These are phyloP conservation scores for Yarrowia phangngaensis DNA, from an alignment of 805 yeast species.

Conservation along the genomic window DNA sequence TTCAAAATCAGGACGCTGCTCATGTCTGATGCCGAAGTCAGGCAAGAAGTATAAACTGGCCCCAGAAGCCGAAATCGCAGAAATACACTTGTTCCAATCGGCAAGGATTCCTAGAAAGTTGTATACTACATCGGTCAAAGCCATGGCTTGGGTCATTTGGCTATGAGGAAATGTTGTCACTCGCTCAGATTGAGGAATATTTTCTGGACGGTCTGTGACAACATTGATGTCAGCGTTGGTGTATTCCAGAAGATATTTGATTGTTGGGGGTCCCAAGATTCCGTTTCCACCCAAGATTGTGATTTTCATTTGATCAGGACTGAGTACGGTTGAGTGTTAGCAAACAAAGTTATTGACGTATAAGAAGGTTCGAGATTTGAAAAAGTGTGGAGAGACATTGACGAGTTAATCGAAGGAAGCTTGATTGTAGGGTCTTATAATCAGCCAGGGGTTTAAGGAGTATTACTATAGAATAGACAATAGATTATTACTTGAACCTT, in stretches of 20 bases:
- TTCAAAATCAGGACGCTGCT: constrained; percentile 12
- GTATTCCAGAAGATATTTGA: constrained; percentile 1
- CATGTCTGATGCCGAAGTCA: constrained; percentile 9
- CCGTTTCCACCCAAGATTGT: constrained; percentile 15
- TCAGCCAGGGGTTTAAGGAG: too few relatives aligned
- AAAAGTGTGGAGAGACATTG: too few relatives aligned
- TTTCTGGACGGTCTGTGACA: constrained; percentile 6
- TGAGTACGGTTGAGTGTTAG: too few relatives aligned
- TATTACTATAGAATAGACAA: too few relatives aligned
- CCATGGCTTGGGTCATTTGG: not conserved
- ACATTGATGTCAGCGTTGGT: not conserved
- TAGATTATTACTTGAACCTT: too few relatives aligned
- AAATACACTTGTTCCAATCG: constrained; percentile 1
- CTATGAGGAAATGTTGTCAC: not conserved
- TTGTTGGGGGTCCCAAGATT: constrained; percentile 8
- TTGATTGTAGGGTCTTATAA: too few relatives aligned
- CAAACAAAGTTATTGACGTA: too few relatives aligned
- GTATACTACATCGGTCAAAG: constrained; percentile 1
- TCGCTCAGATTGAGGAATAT: not conserved
- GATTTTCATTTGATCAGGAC: too few relatives aligned
- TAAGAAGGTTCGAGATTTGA: too few relatives aligned
- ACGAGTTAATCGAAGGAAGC: too few relatives aligned
- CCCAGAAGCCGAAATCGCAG: constrained; percentile 6
- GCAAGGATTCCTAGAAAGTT: constrained; percentile 17
- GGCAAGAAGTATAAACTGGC: constrained; percentile 11